Conservation (phyloP, 1,284 basidiomycete species). For the Tilletia walkeri region DNA sequence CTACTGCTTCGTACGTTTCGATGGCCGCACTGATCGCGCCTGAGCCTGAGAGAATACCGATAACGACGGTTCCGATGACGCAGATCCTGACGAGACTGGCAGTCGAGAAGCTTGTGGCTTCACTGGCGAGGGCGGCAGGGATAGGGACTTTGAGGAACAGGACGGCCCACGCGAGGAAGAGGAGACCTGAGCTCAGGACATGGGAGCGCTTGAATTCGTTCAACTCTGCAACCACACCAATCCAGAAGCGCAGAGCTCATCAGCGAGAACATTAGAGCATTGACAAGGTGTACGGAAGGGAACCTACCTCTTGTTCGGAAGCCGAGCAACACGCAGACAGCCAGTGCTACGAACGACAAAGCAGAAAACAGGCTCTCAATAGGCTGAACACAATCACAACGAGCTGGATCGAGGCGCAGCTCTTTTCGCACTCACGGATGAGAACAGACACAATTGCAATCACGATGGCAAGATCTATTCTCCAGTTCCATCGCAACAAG, state of each 20-base stretch:
- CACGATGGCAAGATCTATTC: constrained; percentile 22
- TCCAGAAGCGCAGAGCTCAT: not conserved
- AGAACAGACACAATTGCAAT: constrained; percentile 33
- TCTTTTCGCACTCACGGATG: constrained; percentile 22
- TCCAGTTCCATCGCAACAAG: constrained; percentile 27
- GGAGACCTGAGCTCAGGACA: constrained; percentile 28
- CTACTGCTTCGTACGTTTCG: constrained; percentile 56
- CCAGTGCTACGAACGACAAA: no score
- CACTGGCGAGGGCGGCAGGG: constrained; percentile 32
- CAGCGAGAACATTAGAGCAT: not conserved
- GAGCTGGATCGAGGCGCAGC: not conserved
- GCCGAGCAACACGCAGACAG: constrained; percentile 33
- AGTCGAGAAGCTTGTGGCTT: constrained; percentile 23
- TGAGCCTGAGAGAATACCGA: constrained; percentile 57
- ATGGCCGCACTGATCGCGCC: constrained; percentile 57
- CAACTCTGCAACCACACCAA: not conserved
- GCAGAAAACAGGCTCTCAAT: no score
- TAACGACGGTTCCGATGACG: constrained; percentile 57
- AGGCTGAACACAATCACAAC: no score
- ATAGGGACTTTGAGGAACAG: constrained; percentile 50
- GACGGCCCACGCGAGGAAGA: constrained; percentile 44
- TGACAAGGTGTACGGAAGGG: not conserved
- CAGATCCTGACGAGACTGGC: constrained; percentile 52
- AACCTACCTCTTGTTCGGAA: constrained; percentile 31
- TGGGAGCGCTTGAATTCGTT: constrained; percentile 21